Evolutionary conservation across 169 alveolate species (phyloP), one percentile per base, ranked within the genome.

Genomic region (Babesia divergens): DNA sequence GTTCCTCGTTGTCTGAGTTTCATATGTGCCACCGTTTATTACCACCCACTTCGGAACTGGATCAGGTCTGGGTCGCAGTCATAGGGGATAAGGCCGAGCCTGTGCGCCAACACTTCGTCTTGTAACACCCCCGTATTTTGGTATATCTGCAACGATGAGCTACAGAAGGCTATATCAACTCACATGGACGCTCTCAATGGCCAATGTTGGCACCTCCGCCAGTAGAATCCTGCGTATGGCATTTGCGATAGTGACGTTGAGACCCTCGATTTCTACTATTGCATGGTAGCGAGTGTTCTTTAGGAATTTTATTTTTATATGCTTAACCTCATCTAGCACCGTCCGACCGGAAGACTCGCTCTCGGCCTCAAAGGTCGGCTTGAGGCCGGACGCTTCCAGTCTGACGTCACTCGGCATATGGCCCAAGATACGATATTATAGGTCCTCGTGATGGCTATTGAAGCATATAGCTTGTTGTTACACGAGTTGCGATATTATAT

Each of bases 81-180:
- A 75, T 97, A 94, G 14, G 99, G 99, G 31, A 98, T 89, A 34
- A 98, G 91, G 3, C 99, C 99, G 70, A 98, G 86, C 54, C 99
- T 84, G 71, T 98, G 99, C 20, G 98, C 96, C 35, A 98, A 83
- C 9, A 95, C 97, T 83, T 98, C 99, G 90, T 98, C 99, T 56
- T 98, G 99, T 49, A 98, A 90, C 3, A 97, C 97, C 20, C 93
- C 93, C 0, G 96, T 92, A 53, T 92, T 92, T 62, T 92, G 95
- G 74, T 68, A 67, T 51, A 77, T 77, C 86, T 77, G 79, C 38
- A 31, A 11, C 6, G 6, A 2, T 29, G 60, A 51, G 14, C 52
- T 32, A 53, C 3, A 3, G 28, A 13, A 16, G n/a, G n/a, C 32
- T 13, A 31, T 20, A 13, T 3, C n/a, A n/a, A 37, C 68, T 56